These are phyloP conservation scores for Allium sativum DNA, from an alignment of 106 monocot species.

Conservation along the genomic window DNA sequence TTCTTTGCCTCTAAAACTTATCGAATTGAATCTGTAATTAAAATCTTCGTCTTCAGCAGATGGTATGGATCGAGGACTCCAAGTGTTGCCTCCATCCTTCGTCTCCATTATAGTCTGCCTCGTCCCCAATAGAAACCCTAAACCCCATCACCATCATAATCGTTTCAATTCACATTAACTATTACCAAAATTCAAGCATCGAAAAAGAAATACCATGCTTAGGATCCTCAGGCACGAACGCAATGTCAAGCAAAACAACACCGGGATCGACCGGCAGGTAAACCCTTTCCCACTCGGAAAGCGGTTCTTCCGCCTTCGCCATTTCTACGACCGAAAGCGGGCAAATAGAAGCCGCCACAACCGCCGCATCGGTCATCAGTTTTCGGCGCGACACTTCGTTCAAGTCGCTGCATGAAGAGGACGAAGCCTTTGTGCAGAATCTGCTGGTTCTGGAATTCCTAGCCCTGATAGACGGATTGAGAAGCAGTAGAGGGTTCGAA, in stretches of 20 bases:
- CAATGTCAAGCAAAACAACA: conserved; percentile 85
- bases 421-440: conserved; percentile 11
- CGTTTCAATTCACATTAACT: too few relatives aligned
- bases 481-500: conserved; percentile 16
- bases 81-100: conserved; percentile 86
- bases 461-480: conserved; percentile 8
- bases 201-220: conserved; percentile 36
- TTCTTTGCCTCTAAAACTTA: conserved; percentile 87
- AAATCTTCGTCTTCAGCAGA: conserved; percentile 98
- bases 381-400: conserved; percentile 1
- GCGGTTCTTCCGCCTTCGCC: conserved; percentile 45
- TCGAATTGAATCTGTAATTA: conserved; percentile 96
- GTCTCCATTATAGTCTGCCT: conserved; percentile 96
- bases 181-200: too few relatives aligned
- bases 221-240: conserved; percentile 83
- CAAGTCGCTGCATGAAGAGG: not conserved
- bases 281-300: conserved; percentile 90
- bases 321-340: conserved; percentile 11
- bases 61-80: conserved; percentile 75
- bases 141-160: not conserved
- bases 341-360: conserved; percentile 19
- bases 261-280: conserved; percentile 88
- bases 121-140: conserved; percentile 91
- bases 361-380: conserved; percentile 49
- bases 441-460: not conserved